These are phyloP conservation scores for Breviolum minutum DNA, from an alignment of 73 alveolate species.

Conservation along the genomic window DNA sequence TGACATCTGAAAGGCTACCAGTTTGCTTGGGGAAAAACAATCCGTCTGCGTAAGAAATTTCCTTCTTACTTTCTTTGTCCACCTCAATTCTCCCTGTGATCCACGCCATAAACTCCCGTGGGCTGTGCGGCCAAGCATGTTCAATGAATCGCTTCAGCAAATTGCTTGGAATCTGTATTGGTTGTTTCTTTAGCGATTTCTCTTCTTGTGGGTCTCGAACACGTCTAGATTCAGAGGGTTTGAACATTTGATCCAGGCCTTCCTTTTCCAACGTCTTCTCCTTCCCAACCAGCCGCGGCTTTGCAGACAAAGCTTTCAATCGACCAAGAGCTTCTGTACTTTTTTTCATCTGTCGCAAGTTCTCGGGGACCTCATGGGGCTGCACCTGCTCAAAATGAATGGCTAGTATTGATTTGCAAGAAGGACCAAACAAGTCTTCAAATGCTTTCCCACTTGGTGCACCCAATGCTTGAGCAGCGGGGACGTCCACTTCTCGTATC, in stretches of 20 bases:
- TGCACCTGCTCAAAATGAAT: conserved; percentile 8
- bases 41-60: not conserved
- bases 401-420: not conserved
- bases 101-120: not conserved
- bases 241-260: not conserved
- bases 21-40: not conserved
- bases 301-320: too few relatives aligned
- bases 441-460: not conserved
- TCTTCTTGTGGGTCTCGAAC: not conserved
- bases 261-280: not conserved
- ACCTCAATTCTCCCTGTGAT: not conserved
- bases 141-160: not conserved
- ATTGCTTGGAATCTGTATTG: not conserved
- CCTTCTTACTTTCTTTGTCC: not conserved
- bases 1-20: too few relatives aligned
- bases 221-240: not conserved
- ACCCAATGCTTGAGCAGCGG: not conserved
- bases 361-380: not conserved
- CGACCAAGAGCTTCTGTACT: not conserved
- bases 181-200: not conserved
- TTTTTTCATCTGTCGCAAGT: not conserved
- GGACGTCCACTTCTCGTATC: not conserved
- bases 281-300: too few relatives aligned
- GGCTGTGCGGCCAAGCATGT: not conserved
- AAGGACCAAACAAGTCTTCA: not conserved